Evolutionary conservation across 1,139 yeast species (phyloP), one percentile per base, ranked within the genome.

Genomic region (Debaryomyces coudertii): DNA sequence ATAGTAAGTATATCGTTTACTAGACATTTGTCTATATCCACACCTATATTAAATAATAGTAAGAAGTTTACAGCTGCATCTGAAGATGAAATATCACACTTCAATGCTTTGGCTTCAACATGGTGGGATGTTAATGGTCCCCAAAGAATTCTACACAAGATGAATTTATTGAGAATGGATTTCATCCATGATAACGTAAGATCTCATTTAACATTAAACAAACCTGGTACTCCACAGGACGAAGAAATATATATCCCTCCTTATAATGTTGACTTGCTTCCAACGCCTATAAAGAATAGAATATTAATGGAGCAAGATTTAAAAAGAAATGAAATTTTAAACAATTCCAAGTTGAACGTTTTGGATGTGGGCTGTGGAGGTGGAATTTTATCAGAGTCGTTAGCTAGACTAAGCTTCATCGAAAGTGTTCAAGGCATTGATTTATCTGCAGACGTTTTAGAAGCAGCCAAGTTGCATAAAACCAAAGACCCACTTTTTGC

Each of bases 61-160:
- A 20, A 42, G 11, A 47, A 61, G 45, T 47, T 55, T 41, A 76
- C 82, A 0, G 60, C 73, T 2, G 66, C 72, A 4, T 63, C 71
- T 3, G 62, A 53, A 9, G 68, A 67, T 2, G 98, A 93, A 63
- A 73, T 85, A 62, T 65, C 77, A 12, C 99, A 95, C 65, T 93
- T 93, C 67, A 84, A 88, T 55, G 81, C 84, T 29, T 72, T 93
- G 43, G 99, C 99, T 1, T 77, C 86, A 11, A 69, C 89, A 20
- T 93, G 99, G 99, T 93, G 99, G 99, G 96, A 95, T 60, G 85
- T 88, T 14, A 71, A 85, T 53, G 99, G 99, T 0, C 88, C 97
- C 2, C 98, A 93, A 61, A 72, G 98, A 33, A 88, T 93, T 47
- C 76, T 95, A 40, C 99, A 93, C 68, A 87, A 90, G 67, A 93